A percentile compares a stretch with the other conserved stretches of the same genome.
These are phyloP conservation scores for Simmondsia chinensis DNA, from an alignment of 148 eudicot species.

Conservation along the genomic window DNA sequence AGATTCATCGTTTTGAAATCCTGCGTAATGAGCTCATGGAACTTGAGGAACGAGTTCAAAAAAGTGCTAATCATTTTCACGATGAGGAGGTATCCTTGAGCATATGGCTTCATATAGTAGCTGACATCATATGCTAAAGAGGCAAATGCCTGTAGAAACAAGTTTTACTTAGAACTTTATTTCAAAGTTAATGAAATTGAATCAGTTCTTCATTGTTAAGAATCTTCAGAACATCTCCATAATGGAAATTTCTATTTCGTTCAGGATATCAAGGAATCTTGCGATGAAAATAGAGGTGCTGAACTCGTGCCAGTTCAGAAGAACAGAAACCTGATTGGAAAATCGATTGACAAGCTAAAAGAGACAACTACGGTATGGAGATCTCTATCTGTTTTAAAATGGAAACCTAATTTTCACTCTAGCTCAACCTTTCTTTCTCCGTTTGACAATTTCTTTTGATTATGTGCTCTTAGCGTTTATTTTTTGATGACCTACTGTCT, in stretches of 20 bases:
- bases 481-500: background rate
- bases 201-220: too few relatives aligned
- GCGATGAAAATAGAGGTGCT: slow-evolving; percentile 17
- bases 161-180: too few relatives aligned
- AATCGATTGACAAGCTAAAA: slow-evolving; percentile 76
- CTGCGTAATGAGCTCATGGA: slow-evolving; percentile 82
- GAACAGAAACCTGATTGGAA: slow-evolving; percentile 58
- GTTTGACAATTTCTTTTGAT: slow-evolving; percentile 7
- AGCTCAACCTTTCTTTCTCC: too few relatives aligned
- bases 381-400: too few relatives aligned
- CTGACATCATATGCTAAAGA: too few relatives aligned
- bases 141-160: too few relatives aligned
- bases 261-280: slow-evolving; percentile 34
- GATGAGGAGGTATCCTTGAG: slow-evolving; percentile 59
- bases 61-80: slow-evolving; percentile 49
- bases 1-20: slow-evolving; percentile 78
- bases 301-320: slow-evolving; percentile 44
- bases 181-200: slow-evolving; percentile 10
- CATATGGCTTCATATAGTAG: too few relatives aligned
- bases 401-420: too few relatives aligned
- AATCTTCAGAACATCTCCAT: too few relatives aligned
- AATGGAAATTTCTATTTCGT: background rate
- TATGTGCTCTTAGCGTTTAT: background rate
- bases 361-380: slow-evolving; percentile 76
- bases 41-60: slow-evolving; percentile 86